phyloP scores from a whole-genome alignment of 352 stramenopile genomes.

The Plasmopara viticola region DNA sequence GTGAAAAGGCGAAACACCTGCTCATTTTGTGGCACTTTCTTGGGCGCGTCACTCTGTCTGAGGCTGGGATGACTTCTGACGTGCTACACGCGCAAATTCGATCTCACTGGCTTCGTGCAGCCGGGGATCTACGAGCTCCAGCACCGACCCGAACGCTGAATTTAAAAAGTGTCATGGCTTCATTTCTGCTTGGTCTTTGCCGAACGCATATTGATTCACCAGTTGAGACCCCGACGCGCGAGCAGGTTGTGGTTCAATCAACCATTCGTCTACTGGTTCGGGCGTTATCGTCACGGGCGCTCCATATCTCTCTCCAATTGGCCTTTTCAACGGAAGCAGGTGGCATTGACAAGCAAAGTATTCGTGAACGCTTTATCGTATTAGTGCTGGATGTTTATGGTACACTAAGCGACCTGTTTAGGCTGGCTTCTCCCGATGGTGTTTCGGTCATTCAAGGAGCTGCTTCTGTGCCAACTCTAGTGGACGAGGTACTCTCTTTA shows the following conservation, averaged over 20 bases:
- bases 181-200: constrained; percentile 3
- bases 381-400: constrained; percentile 2
- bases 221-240: background rate
- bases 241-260: constrained; percentile 3
- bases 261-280: constrained; percentile 1
- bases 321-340: background rate
- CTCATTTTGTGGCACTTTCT: constrained; percentile 4
- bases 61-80: constrained; percentile 1
- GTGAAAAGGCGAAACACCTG: constrained; percentile 7
- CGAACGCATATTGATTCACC: background rate
- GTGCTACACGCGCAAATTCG: background rate
- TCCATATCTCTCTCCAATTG: background rate
- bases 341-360: background rate
- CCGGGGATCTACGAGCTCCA: constrained; percentile 2
- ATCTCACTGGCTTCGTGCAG: constrained; percentile 3
- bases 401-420: constrained; percentile 2
- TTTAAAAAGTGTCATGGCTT: constrained; percentile 1
- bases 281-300: constrained; percentile 3
- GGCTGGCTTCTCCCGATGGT: background rate
- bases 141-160: background rate
- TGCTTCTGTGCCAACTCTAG: background rate
- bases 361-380: constrained; percentile 1
- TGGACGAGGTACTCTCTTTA: constrained; percentile 5
- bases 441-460: background rate
- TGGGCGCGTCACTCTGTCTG: background rate